Evolutionary conservation across 225 moss, liverwort and hornwort genomes (phyloP).

Genomic region (Lunularia cruciata): DNA sequence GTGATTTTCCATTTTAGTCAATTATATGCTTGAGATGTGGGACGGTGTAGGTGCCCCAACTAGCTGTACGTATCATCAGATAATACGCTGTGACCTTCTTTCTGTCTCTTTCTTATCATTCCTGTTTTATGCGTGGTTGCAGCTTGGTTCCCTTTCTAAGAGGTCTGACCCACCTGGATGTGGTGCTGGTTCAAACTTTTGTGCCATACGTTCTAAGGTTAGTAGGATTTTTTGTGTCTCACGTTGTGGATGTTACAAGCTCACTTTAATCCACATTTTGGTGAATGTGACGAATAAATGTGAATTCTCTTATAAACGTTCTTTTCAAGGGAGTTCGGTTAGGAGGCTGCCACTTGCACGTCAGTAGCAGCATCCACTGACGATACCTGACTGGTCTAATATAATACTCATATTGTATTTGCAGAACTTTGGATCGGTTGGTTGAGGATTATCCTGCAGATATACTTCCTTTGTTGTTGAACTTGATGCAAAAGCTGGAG

Average conservation of each 20-base stretch:
- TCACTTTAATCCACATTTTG: too few species aligned
- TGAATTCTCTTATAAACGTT: neutral
- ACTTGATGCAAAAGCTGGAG: conserved; percentile 64
- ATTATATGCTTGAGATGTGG: too few species aligned
- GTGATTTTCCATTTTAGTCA: too few species aligned
- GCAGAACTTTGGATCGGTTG: conserved; percentile 62
- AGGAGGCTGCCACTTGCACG: neutral
- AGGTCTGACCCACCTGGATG: conserved; percentile 74
- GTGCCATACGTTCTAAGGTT: conserved; percentile 71
- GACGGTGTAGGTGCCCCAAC: too few species aligned
- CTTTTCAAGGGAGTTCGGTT: neutral
- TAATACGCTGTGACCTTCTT: neutral
- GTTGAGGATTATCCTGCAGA: conserved; percentile 52
- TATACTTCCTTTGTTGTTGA: conserved; percentile 62
- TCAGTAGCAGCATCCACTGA: neutral
- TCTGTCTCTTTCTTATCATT: too few species aligned
- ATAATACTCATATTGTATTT: neutral
- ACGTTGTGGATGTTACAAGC: neutral
- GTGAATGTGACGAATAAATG: neutral
- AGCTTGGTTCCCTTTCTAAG: conserved; percentile 61
- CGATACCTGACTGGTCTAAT: too few species aligned
- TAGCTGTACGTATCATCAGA: neutral
- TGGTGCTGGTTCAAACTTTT: conserved; percentile 66
- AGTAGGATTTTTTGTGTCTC: neutral
- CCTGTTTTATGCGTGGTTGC: conserved; percentile 12